Evolutionary conservation across 306 rosid species (phyloP).

Genomic region (Betula pendula): DNA sequence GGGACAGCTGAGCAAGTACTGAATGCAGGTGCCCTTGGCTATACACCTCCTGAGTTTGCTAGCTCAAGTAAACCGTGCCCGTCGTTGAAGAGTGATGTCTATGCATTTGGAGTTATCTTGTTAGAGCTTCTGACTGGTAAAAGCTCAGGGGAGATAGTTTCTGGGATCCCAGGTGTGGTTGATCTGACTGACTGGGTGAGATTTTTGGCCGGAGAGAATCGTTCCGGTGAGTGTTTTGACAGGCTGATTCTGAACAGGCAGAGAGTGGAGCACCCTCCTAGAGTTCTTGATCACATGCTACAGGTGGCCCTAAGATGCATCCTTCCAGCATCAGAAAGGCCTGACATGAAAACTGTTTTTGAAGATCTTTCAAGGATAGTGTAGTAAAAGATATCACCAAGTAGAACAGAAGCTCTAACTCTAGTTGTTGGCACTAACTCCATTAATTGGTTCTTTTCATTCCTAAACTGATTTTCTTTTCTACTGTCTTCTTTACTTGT

Average conservation of each 20-base stretch:
- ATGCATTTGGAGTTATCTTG: conserved; percentile 74
- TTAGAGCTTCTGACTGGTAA: conserved; percentile 75
- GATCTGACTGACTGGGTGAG: conserved; percentile 72
- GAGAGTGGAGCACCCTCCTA: conserved; percentile 17
- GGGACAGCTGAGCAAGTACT: conserved; percentile 79
- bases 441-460: background rate
- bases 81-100: conserved; percentile 76
- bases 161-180: conserved; percentile 55
- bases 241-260: conserved; percentile 42
- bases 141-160: conserved; percentile 59
- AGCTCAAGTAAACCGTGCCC: conserved; percentile 72
- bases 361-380: conserved; percentile 60
- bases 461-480: conserved; percentile 11
- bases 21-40: conserved; percentile 75
- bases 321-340: conserved; percentile 76
- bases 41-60: conserved; percentile 75
- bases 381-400: conserved; percentile 20
- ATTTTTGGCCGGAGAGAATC: conserved; percentile 49
- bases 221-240: conserved; percentile 60
- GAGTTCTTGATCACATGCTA: conserved; percentile 56
- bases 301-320: conserved; percentile 67
- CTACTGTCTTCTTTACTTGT: conserved; percentile 15
- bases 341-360: conserved; percentile 62
- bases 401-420: conserved; percentile 28
- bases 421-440: conserved; percentile 38